Conservation (phyloP, 2,329 filamentous ascomycete species). For the Ceratocystis lukuohia region DNA sequence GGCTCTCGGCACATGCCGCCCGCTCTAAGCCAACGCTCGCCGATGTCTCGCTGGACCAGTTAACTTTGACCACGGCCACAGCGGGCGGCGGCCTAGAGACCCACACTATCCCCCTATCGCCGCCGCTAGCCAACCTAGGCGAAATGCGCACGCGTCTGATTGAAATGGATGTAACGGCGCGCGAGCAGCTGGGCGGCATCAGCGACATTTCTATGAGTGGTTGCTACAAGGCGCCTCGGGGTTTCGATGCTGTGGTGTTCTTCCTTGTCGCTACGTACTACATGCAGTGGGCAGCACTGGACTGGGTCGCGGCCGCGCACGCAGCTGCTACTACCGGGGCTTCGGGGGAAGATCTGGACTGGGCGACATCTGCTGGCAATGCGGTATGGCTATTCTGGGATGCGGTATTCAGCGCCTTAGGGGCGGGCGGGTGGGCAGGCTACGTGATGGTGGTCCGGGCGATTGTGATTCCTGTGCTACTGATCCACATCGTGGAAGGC, state of each 20-base stretch:
- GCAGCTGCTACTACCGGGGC: neutral
- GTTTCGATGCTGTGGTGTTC: slow-evolving; percentile 26
- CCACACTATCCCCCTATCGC: slow-evolving; percentile 49
- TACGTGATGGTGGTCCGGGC: slow-evolving; percentile 46
- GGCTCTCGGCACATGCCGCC: neutral
- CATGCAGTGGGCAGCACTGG: slow-evolving; percentile 27
- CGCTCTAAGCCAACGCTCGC: neutral
- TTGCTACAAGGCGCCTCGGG: slow-evolving; percentile 30
- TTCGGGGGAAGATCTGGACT: neutral
- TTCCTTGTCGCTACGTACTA: slow-evolving; percentile 41
- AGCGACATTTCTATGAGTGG: slow-evolving; percentile 32
- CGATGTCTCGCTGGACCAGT: slow-evolving; percentile 33
- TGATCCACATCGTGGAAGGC: slow-evolving; percentile 54
- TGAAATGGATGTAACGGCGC: slow-evolving; percentile 49
- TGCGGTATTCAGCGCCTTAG: slow-evolving; percentile 33
- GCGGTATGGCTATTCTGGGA: slow-evolving; percentile 38
- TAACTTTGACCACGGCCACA: slow-evolving; percentile 45
- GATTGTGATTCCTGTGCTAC: slow-evolving; percentile 46
- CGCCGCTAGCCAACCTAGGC: slow-evolving; percentile 52
- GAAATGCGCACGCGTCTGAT: slow-evolving; percentile 60
- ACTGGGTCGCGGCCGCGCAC: slow-evolving; percentile 1
- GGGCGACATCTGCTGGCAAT: slow-evolving; percentile 38
- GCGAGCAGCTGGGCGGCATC: slow-evolving; percentile 47
- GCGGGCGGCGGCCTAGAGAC: slow-evolving; percentile 27
- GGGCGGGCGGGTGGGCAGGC: slow-evolving; percentile 38